Evolutionary conservation across 1,284 basidiomycete species (phyloP), one percentile per base, ranked within the genome.

Genomic region (Apiotrichum porosum): DNA sequence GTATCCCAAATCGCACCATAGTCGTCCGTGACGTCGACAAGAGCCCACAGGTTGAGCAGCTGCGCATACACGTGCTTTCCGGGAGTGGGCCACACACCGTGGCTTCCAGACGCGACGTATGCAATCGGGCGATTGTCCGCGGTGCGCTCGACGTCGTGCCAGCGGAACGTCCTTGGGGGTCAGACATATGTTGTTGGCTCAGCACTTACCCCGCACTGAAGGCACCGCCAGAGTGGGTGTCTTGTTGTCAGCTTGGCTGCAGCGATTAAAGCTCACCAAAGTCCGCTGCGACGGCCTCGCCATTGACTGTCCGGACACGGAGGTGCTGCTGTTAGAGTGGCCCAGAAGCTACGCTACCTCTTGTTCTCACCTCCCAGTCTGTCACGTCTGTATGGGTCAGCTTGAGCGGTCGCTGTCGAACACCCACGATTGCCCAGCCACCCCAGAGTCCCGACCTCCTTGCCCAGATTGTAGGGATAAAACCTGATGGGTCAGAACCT

Each of bases 391-490:
- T 1, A 13, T n/a, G n/a, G n/a, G 37, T 48, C 41, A 50, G 47
- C 42, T 21, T 28, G 26, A 28, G 3, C 28, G 19, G n/a, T n/a
- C 21, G 14, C 6, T 18, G 9, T 8, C 13, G 1, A 10, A 1
- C 9, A 58, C 68, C 53, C 41, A 72, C 68, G 69, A 49, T 73
- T 69, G 1, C 69, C 71, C 5, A 72, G 50, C 15, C 64, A 52
- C 2, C 71, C 71, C 15, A 72, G 59, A 1, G 57, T 56, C 15
- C 64, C 62, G 3, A 69, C 60, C 9, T 57, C 49, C 52, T 73
- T 73, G 22, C 71, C 71, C 18, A 68, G 58, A 41, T 73, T 73
- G 58, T 64, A 71, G 1, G 71, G 71, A 47, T 72, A 73, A 60
- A 61, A 71, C n/a, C n/a, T n/a, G n/a, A n/a, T n/a, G n/a, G n/a